Percentiles rank a stretch among this genome's conserved stretches.
These are phyloP conservation scores for Ceratocystis harringtonii DNA, from an alignment of 2,329 filamentous ascomycete species.

Conservation along the genomic window DNA sequence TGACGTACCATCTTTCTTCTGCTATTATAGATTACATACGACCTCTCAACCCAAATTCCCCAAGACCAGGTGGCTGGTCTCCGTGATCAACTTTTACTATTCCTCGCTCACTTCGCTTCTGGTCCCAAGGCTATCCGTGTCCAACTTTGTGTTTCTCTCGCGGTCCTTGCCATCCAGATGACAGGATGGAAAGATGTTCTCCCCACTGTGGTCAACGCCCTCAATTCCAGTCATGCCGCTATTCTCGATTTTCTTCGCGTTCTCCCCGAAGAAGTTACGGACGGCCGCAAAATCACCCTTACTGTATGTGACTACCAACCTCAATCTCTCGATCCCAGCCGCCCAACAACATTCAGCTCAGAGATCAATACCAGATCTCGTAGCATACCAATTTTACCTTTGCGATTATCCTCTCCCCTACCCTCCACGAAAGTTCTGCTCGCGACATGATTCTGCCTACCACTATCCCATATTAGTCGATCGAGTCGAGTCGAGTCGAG, in stretches of 20 bases:
- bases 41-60: constrained; percentile 72
- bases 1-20: not conserved
- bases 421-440: constrained; percentile 1
- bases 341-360: constrained; percentile 4
- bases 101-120: constrained; percentile 65
- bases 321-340: constrained; percentile 4
- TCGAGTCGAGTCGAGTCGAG: constrained; percentile 10
- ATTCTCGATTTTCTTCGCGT: constrained; percentile 94
- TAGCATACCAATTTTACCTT: not conserved
- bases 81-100: constrained; percentile 66
- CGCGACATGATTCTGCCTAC: constrained; percentile 4
- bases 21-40: constrained; percentile 69
- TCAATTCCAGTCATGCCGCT: constrained; percentile 68
- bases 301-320: constrained; percentile 65
- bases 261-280: constrained; percentile 94
- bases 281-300: constrained; percentile 98
- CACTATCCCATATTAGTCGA: not conserved
- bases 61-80: constrained; percentile 58
- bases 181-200: constrained; percentile 88
- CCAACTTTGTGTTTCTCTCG: constrained; percentile 87
- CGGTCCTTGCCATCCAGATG: constrained; percentile 93
- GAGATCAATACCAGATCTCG: constrained; percentile 11
- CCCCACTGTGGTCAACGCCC: constrained; percentile 59
- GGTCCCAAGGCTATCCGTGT: constrained; percentile 76
- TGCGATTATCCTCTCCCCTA: not conserved